Percentiles rank a stretch among this genome's conserved stretches.
These are phyloP conservation scores for Camellia granthamiana DNA, from an alignment of 148 eudicot genomes.

Conservation along the genomic window DNA sequence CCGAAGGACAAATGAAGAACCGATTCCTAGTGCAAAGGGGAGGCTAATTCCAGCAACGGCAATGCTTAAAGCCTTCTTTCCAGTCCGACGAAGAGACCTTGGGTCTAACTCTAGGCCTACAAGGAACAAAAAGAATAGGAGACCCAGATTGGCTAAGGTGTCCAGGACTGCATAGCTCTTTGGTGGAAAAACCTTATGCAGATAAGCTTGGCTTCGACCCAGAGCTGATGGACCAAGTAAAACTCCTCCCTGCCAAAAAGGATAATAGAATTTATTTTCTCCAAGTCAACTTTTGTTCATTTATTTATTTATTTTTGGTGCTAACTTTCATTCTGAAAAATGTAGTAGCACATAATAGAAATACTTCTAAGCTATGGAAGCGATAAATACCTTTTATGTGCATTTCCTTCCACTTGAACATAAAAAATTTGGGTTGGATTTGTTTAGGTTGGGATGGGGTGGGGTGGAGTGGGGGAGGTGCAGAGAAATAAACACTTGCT, in stretches of 20 bases:
- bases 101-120: slow-evolving; percentile 79
- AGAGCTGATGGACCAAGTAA: slow-evolving; percentile 83
- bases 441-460: no score
- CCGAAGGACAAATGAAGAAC: slow-evolving; percentile 56
- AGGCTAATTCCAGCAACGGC: slow-evolving; percentile 72
- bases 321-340: no score
- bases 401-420: no score
- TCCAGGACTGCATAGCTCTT: slow-evolving; percentile 71
- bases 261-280: neutral
- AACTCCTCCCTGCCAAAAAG: slow-evolving; percentile 64
- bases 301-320: no score
- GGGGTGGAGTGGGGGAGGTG: no score
- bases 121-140: slow-evolving; percentile 75
- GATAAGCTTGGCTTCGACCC: slow-evolving; percentile 55
- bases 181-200: slow-evolving; percentile 58
- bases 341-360: no score
- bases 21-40: slow-evolving; percentile 70
- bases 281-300: no score
- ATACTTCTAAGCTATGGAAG: no score
- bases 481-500: no score
- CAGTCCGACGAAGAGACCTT: slow-evolving; percentile 56
- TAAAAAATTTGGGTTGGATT: no score
- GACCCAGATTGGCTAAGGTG: slow-evolving; percentile 78
- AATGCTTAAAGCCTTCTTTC: slow-evolving; percentile 64
- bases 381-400: no score